Base-by-base conservation (phyloP, 345 rosid genomes). In the Moricandia moricandioides region DNA sequence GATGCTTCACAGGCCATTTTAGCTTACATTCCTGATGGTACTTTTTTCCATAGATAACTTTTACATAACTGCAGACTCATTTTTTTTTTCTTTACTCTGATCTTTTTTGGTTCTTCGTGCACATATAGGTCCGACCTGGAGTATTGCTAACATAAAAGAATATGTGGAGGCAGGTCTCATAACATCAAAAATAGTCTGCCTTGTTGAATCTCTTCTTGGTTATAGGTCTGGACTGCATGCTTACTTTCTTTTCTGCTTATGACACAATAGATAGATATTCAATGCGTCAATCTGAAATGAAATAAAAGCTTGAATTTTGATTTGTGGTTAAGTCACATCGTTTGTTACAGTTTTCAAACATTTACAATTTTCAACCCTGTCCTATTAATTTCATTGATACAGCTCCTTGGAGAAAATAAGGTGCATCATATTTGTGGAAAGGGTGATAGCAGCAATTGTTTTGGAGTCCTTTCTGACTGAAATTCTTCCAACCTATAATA, bases 361-460 rank as follows among this genome's bases (percentile, higher is more conserved):
- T 45, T 12, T n/a, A 14, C 3, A 1, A 13, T 68, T 59, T 61
- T 7, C 8, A 29, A 9, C 6, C 43, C 16, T 33, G 45, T 14
- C 24, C 11, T n/a, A 17, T 64, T 27, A 7, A 56, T 77, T 12
- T 71, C n/a, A 51, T 49, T 39, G 57, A 60, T 18, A 9, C 88
- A 95, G 97, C 74, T 73, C 49, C 49, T 61, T 86, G 68, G 66
- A 83, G 77, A 88, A 89, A 33, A 87, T 92, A 14, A 83, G 97
- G 79, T 95, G 97, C 69, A 86, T 92, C 73, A 45, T 95, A 61
- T 95, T 95, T 76, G 96, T 90, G 68, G 84, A 90, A 74, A 87
- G 97, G 85, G 85, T 95, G 58, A 82, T 95, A 34, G 71, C 92
- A 31, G 88, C 96, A 4, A 64, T 83, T 54, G 93, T 87, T 60